A percentile compares a stretch with the other conserved stretches of the same genome.
Conservation (phyloP, 1,139 yeast genomes). For the Blastobotrys malaysiensis region DNA sequence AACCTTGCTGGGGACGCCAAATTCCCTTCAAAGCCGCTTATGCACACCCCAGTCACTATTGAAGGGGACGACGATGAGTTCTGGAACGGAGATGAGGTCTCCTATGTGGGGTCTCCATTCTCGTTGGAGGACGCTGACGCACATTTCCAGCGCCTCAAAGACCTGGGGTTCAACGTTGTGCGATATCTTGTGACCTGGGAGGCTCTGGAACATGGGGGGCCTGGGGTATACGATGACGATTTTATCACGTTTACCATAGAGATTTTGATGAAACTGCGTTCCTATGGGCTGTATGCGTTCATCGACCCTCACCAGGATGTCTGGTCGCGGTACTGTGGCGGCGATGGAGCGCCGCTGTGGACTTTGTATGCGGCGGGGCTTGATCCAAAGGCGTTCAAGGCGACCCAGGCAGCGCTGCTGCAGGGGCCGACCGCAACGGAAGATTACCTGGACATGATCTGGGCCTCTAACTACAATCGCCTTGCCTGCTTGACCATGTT, state of each 20-base stretch:
- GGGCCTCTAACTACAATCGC: conserved; percentile 81
- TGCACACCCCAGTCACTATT: conserved; percentile 45
- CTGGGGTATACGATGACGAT: conserved; percentile 77
- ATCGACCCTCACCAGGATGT: conserved; percentile 90
- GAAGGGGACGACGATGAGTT: conserved; percentile 49
- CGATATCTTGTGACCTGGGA: conserved; percentile 84
- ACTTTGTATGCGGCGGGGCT: conserved; percentile 82
- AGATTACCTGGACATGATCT: conserved; percentile 64
- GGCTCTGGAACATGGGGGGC: conserved; percentile 81
- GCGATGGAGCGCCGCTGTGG: conserved; percentile 94
- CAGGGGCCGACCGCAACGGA: conserved; percentile 41
- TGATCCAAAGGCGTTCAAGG: conserved; percentile 57
- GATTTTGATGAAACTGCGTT: conserved; percentile 50
- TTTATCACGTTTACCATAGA: conserved; percentile 65
- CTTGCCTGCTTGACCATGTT: conserved; percentile 78
- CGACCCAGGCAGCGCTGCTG: conserved; percentile 68
- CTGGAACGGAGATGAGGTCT: conserved; percentile 61
- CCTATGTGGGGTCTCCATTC: conserved; percentile 77
- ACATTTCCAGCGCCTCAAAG: conserved; percentile 62
- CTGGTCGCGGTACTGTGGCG: conserved; percentile 84
- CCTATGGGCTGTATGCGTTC: conserved; percentile 70
- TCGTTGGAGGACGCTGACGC: conserved; percentile 63
- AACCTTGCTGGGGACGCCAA: conserved; percentile 77
- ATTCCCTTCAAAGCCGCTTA: conserved; percentile 41
- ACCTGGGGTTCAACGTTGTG: conserved; percentile 75